Conservation (phyloP, 1,284 basidiomycete genomes). For the Butyriboletus appendiculatus region DNA sequence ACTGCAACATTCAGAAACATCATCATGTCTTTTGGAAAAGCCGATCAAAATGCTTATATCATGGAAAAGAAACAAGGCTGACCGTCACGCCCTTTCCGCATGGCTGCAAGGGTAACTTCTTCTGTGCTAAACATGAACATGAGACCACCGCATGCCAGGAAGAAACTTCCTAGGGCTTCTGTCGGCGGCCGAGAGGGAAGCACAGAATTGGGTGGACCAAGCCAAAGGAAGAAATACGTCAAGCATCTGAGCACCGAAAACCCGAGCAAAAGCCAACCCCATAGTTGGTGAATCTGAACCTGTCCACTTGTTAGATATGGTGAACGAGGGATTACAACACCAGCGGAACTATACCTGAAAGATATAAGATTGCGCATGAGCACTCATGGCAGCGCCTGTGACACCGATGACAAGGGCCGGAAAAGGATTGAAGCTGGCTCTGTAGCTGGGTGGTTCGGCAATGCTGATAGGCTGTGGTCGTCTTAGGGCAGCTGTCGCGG, state of each 20-base stretch:
- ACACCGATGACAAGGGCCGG: conserved; percentile 92
- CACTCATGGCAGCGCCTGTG: conserved; percentile 95
- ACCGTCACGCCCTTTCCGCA: conserved; percentile 90
- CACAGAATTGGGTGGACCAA: conserved; percentile 72
- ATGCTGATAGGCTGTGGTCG: conserved; percentile 39
- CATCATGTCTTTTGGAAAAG: conserved; percentile 64
- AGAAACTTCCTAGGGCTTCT: conserved; percentile 88
- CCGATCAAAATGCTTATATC: conserved; percentile 64
- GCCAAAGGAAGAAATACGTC: conserved; percentile 95
- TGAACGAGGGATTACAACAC: background rate
- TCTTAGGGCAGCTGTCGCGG: conserved; percentile 49
- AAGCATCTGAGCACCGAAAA: conserved; percentile 78
- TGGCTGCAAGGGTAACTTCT: conserved; percentile 88
- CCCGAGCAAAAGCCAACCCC: conserved; percentile 89
- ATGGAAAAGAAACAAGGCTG: conserved; percentile 33
- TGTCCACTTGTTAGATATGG: conserved; percentile 29
- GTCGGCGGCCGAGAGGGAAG: conserved; percentile 94
- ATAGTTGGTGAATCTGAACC: conserved; percentile 88
- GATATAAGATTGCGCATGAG: conserved; percentile 87
- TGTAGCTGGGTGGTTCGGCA: conserved; percentile 71
- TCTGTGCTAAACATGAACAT: conserved; percentile 93
- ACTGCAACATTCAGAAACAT: conserved; percentile 82
- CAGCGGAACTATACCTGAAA: conserved; percentile 59
- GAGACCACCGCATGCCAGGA: conserved; percentile 85
- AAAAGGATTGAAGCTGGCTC: conserved; percentile 90